Base-by-base conservation (phyloP, 2,329 filamentous ascomycete species). In the Mycosphaerella sp. region DNA sequence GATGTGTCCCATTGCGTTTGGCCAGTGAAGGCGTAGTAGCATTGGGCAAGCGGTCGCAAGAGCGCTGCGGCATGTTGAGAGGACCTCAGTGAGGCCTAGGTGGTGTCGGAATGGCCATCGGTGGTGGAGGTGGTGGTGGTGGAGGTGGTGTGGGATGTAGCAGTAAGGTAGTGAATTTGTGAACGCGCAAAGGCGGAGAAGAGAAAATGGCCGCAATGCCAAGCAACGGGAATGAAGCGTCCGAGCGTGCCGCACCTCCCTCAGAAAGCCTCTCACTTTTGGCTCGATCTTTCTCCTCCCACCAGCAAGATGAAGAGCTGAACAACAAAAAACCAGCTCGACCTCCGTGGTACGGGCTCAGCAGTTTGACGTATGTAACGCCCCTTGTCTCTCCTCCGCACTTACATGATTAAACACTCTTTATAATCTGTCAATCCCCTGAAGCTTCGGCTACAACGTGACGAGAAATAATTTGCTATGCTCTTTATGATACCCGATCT, bases 371-470 rank as follows among this genome's bases (percentile, higher is more conserved):
- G 55, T 57, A 55, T 18, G 49, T 47, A 36, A 21, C 12, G 12
- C 21, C 21, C 21, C n/a, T 13, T 25, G 6, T 12, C 4, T 41
- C 32, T 27, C 32, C 27, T 28, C 27, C 28, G 14, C 34, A 6
- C 7, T 57, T n/a, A 60, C 50, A 72, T 72, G 72, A 86, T 86
- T 84, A 86, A 73, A 76, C 66, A 73, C 73, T 73, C 56, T 73
- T 61, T 57, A 61, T 75, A 81, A 87, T 88, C 85, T 88, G 85
- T 88, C 85, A 88, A 87, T 88, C 85, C 82, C 77, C 85, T 86
- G 84, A 87, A 74, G 71, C 73, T 73, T 56, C 59, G 68, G 71
- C 71, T 74, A 68, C 73, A 34, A 34, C 30, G 30, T 76, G 75
- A 79, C 70, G 73, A 78, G 71, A 71, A 71, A 71, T 69, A 70